Evolutionary conservation across 2,329 filamentous ascomycete species (phyloP).

Genomic region (Uncinocarpus reesii): DNA sequence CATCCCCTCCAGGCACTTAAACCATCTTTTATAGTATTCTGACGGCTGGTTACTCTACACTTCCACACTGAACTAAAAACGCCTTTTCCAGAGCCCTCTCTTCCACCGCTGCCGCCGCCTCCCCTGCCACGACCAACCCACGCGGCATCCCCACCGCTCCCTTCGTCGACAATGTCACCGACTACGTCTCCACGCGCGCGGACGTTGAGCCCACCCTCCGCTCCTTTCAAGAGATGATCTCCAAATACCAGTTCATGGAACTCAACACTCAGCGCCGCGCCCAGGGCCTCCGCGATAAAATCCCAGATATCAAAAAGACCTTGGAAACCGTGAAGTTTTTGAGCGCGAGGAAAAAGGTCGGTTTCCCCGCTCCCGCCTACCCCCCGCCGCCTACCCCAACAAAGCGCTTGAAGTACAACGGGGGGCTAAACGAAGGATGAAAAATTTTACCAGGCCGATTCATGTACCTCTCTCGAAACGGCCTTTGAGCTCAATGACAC

Average conservation of each 20-base stretch:
- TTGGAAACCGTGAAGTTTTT: constrained; percentile 83
- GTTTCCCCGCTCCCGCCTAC: neutral
- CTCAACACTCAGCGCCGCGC: constrained; percentile 78
- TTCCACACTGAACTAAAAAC: too few species aligned
- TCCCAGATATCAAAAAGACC: constrained; percentile 94
- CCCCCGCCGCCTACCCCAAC: neutral
- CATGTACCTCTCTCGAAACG: constrained; percentile 60
- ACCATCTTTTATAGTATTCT: too few species aligned
- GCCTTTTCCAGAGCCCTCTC: neutral
- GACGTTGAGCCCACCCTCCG: constrained; percentile 39
- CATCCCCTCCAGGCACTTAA: neutral
- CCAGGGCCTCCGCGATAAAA: constrained; percentile 77
- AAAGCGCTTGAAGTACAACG: too few species aligned
- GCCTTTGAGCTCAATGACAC: constrained; percentile 97
- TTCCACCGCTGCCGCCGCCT: neutral
- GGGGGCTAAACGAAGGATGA: too few species aligned
- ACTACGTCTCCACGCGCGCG: constrained; percentile 38
- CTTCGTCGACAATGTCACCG: constrained; percentile 39
- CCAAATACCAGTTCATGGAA: constrained; percentile 99
- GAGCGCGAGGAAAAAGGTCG: constrained; percentile 63
- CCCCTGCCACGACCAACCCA: constrained; percentile 31
- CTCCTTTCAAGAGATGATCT: constrained; percentile 45
- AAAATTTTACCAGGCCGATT: constrained; percentile 21
- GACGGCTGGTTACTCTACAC: too few species aligned
- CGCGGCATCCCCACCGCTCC: constrained; percentile 40